Evolutionary conservation across 1,284 basidiomycete species (phyloP).

Genomic region (Sphaerobolus stellatus): DNA sequence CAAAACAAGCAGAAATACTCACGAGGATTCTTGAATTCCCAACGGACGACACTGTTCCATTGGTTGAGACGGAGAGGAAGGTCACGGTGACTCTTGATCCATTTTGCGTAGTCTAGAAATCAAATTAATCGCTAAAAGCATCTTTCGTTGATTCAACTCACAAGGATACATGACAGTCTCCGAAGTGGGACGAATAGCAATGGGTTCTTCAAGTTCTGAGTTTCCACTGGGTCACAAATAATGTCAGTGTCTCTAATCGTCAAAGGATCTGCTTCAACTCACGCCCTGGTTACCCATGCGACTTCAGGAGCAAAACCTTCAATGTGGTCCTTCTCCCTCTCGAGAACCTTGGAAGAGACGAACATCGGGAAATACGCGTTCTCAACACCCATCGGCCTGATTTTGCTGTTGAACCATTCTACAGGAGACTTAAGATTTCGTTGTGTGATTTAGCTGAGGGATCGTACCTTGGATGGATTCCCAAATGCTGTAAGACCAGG

Average conservation of each 20-base stretch:
- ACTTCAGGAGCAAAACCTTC: conserved; percentile 99
- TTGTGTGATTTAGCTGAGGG: neutral
- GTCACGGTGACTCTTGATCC: conserved; percentile 98
- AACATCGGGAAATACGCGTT: conserved; percentile 99
- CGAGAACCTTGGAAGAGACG: conserved; percentile 88
- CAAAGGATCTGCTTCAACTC: conserved; percentile 33
- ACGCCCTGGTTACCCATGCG: conserved; percentile 98
- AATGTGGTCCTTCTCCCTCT: conserved; percentile 98
- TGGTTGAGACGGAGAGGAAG: conserved; percentile 97
- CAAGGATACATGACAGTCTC: conserved; percentile 99
- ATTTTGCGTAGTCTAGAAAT: conserved; percentile 84
- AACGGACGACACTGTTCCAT: conserved; percentile 99
- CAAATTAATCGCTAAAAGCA: neutral
- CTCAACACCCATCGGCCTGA: conserved; percentile 94
- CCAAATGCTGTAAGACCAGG: conserved; percentile 98
- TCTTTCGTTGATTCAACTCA: conserved; percentile 36
- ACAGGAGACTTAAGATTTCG: conserved; percentile 5
- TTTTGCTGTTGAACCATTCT: conserved; percentile 91
- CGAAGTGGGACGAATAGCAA: conserved; percentile 97
- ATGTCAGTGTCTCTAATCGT: neutral
- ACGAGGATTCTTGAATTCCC: conserved; percentile 99
- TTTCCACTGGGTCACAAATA: conserved; percentile 63
- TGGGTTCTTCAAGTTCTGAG: conserved; percentile 94
- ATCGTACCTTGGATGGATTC: conserved; percentile 84
- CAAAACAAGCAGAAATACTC: conserved; percentile 19